Evolutionary conservation across 768 basidiomycete species (phyloP).

Genomic region (Trametes gibbosa): DNA sequence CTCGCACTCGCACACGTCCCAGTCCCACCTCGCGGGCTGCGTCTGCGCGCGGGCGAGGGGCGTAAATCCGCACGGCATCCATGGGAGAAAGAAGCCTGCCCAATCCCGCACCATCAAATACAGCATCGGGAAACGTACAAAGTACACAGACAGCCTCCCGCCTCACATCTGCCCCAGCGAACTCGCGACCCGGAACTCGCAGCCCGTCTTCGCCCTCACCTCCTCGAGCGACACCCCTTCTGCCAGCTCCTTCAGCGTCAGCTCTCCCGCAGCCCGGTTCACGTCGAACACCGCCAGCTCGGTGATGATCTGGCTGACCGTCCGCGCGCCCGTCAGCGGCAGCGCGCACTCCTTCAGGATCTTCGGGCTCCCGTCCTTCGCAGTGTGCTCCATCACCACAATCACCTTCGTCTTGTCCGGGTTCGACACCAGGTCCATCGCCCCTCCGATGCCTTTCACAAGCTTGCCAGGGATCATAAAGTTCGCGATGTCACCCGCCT

Average conservation of each 20-base stretch:
- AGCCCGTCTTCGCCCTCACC: slow-evolving; percentile 83
- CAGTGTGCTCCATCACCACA: slow-evolving; percentile 85
- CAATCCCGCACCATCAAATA: background rate
- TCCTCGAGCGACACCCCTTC: slow-evolving; percentile 82
- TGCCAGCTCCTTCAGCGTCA: slow-evolving; percentile 81
- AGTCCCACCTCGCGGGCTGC: no score
- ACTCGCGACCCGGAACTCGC: slow-evolving; percentile 65
- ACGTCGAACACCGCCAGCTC: slow-evolving; percentile 91
- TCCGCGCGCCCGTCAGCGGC: slow-evolving; percentile 84
- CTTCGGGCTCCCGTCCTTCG: slow-evolving; percentile 88
- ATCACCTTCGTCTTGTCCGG: slow-evolving; percentile 94
- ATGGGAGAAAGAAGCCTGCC: slow-evolving; percentile 1
- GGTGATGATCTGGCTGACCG: slow-evolving; percentile 90
- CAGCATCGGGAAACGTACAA: background rate
- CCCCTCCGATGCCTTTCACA: slow-evolving; percentile 91
- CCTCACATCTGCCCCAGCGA: slow-evolving; percentile 30
- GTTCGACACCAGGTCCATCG: slow-evolving; percentile 96
- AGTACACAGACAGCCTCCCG: background rate
- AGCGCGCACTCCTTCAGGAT: slow-evolving; percentile 78
- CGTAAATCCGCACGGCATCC: background rate
- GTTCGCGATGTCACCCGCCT: slow-evolving; percentile 92
- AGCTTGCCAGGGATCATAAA: slow-evolving; percentile 98
- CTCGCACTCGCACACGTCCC: no score
- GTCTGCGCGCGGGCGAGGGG: background rate
- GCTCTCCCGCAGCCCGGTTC: slow-evolving; percentile 66